Conservation (phyloP, 1,139 yeast genomes). For the Scheffersomyces titani region DNA sequence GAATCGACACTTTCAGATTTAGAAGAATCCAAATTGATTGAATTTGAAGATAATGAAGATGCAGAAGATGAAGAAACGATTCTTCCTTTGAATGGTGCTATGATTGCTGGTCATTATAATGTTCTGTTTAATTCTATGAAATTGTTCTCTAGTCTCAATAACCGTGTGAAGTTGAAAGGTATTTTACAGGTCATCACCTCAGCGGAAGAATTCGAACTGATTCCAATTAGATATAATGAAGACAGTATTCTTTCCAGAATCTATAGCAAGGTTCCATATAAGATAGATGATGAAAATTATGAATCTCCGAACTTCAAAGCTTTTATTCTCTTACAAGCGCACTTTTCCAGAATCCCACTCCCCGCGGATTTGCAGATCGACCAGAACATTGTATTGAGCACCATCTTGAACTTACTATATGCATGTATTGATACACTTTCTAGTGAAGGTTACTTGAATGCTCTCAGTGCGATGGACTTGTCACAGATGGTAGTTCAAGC, state of each 20-base stretch:
- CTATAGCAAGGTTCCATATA: slow-evolving; percentile 64
- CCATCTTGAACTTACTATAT: slow-evolving; percentile 52
- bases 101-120: slow-evolving; percentile 74
- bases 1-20: slow-evolving; percentile 74
- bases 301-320: slow-evolving; percentile 68
- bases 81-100: slow-evolving; percentile 64
- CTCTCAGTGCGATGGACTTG: slow-evolving; percentile 82
- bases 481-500: slow-evolving; percentile 90
- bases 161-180: slow-evolving; percentile 58
- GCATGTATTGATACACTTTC: slow-evolving; percentile 78
- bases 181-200: slow-evolving; percentile 67
- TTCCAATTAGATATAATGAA: slow-evolving; percentile 68
- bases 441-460: slow-evolving; percentile 77
- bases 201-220: slow-evolving; percentile 66
- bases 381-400: slow-evolving; percentile 51
- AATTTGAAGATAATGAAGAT: slow-evolving; percentile 49
- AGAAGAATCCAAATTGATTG: slow-evolving; percentile 61
- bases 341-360: slow-evolving; percentile 61
- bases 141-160: slow-evolving; percentile 52
- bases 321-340: slow-evolving; percentile 77
- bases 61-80: slow-evolving; percentile 49
- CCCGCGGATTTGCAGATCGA: slow-evolving; percentile 65
- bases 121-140: slow-evolving; percentile 69
- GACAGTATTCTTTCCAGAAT: slow-evolving; percentile 47
- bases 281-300: slow-evolving; percentile 34